Percentiles rank a stretch among this genome's conserved stretches.
phyloP scores from a whole-genome alignment of 2,329 filamentous ascomycete genomes.

The Coniochaeta sp. region DNA sequence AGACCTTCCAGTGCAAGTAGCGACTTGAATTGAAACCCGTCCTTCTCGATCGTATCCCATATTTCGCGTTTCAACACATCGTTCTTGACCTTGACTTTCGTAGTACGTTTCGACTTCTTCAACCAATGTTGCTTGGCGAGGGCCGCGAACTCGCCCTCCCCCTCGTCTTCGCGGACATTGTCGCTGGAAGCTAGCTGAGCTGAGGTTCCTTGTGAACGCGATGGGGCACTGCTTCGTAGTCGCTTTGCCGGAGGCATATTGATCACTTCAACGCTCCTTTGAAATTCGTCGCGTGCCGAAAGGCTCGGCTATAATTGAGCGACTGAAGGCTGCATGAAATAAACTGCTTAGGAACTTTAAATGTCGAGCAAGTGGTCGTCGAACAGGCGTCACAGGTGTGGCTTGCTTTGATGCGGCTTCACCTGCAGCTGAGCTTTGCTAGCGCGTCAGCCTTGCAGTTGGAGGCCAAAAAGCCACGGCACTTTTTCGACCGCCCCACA shows the following conservation, averaged over 20 bases:
- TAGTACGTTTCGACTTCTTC: slow-evolving; percentile 49
- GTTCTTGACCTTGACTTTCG: slow-evolving; percentile 69
- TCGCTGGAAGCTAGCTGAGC: slow-evolving; percentile 59
- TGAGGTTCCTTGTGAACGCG: slow-evolving; percentile 30
- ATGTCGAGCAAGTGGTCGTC: neutral
- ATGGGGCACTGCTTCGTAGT: slow-evolving; percentile 42
- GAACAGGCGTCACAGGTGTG: neutral
- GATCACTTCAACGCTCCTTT: slow-evolving; percentile 4
- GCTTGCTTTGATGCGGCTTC: neutral
- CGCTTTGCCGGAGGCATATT: slow-evolving; percentile 53
- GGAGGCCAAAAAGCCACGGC: neutral
- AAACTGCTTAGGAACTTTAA: neutral
- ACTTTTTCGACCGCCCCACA: neutral
- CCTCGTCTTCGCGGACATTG: slow-evolving; percentile 38
- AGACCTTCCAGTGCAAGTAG: slow-evolving; percentile 81
- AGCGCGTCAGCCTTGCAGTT: neutral
- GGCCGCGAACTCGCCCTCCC: slow-evolving; percentile 64
- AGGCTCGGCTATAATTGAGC: slow-evolving; percentile 5
- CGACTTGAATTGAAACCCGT: slow-evolving; percentile 68
- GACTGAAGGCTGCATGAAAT: slow-evolving; percentile 11
- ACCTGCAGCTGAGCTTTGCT: neutral
- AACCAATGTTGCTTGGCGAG: slow-evolving; percentile 84
- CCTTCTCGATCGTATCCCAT: slow-evolving; percentile 81
- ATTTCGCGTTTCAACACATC: slow-evolving; percentile 80
- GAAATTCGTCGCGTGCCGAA: slow-evolving; percentile 10